Conservation (phyloP, 192 early-diverging fungal species). For the Coemansia interrupta region DNA sequence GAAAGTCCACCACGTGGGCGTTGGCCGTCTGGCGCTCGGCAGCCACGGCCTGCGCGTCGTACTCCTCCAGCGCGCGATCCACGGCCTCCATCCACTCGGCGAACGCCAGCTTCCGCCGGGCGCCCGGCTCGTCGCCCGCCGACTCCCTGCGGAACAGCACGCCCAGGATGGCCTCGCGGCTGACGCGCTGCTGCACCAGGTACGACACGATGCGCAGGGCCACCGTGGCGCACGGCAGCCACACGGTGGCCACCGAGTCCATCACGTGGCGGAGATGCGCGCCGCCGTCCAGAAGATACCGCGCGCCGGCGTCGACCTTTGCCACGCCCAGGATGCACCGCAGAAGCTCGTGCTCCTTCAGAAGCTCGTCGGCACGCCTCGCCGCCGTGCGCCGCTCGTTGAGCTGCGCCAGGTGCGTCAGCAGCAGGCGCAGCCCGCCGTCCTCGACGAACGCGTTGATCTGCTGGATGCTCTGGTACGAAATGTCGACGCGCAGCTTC, state of each 20-base stretch:
- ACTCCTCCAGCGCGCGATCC: conserved; percentile 29
- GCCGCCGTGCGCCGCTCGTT: conserved; percentile 28
- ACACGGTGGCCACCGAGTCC: conserved; percentile 37
- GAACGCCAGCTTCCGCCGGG: conserved; percentile 28
- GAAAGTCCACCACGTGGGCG: conserved; percentile 25
- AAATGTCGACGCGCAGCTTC: conserved; percentile 42
- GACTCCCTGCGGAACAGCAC: conserved; percentile 33
- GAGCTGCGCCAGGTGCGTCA: conserved; percentile 38
- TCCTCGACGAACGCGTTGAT: conserved; percentile 38
- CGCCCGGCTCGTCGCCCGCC: neutral
- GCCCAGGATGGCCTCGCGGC: conserved; percentile 14
- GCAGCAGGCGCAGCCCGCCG: conserved; percentile 39
- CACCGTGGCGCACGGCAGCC: conserved; percentile 35
- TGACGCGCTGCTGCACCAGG: conserved; percentile 21
- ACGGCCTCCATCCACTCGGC: conserved; percentile 47
- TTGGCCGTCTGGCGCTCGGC: conserved; percentile 2
- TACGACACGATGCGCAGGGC: conserved; percentile 33
- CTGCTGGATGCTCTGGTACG: conserved; percentile 46
- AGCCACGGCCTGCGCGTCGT: neutral
- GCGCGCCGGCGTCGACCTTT: conserved; percentile 26
- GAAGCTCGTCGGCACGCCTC: conserved; percentile 36
- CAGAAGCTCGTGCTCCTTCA: conserved; percentile 45
- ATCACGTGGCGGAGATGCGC: conserved; percentile 22
- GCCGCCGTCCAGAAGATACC: conserved; percentile 15
- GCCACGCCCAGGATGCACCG: conserved; percentile 38